Base-by-base conservation (phyloP, 352 stramenopile species). In the Phytopythium sindhum region DNA sequence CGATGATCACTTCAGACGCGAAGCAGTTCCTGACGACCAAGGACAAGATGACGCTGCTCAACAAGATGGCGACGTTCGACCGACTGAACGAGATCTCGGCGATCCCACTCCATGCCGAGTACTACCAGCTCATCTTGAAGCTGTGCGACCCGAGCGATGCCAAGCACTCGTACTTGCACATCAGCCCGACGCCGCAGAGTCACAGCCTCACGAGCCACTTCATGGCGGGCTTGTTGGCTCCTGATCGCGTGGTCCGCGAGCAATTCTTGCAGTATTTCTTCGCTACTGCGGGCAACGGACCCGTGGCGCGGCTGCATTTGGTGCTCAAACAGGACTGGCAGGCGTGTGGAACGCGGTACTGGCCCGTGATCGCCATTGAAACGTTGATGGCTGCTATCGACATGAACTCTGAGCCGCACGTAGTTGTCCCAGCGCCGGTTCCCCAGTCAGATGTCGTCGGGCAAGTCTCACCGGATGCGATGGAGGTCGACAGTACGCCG, bases 251-350 rank as follows among this genome's bases (percentile, higher is more conserved):
- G 2, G 75, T 87, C 6, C 84, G 88, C 24, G 72, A 82, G 9
- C 75, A 90, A 48, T 96, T 95, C 61, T 68, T 96, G n/a, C 58
- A 63, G 10, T 79, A 88, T 33, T 93, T 95, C 52, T 80, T 90
- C 47, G 72, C 75, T 0, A 72, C 52, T 15, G 70, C 72, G 19
- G 78, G 60, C 19, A 61, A 72, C 44, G 72, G 74, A 4, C 83
- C 81, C 12, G 75, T 85, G 28, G 68, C 73, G 9, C 70, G 84
- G 28, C 55, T 96, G 29, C 78, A 93, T 47, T 72, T 89, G 51
- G 65, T 96, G 11, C 63, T 96, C 6, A 81, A 86, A 6, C 86
- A 95, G 53, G 88, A 96, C 58, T 96, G 88, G 88, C 86, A 96
- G 64, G 72, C 81, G n/a, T 93, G 84, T 59, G 88, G 86, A 1